Conservation (phyloP, 2,329 filamentous ascomycete species). For the Sporothrix inflata region DNA sequence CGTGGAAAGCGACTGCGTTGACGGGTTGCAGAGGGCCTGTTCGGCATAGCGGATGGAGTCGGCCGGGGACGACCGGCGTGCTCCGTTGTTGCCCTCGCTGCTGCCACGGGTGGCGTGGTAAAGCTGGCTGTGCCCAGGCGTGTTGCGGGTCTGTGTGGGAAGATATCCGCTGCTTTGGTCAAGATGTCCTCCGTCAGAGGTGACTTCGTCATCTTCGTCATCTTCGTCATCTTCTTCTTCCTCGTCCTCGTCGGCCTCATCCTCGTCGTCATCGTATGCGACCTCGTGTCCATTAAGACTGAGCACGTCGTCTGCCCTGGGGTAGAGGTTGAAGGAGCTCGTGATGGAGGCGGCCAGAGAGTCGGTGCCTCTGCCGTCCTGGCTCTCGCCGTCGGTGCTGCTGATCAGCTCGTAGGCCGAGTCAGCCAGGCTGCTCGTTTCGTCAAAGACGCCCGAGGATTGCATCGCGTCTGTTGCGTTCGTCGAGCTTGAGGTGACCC, state of each 20-base stretch:
- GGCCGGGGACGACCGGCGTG: slow-evolving; percentile 38
- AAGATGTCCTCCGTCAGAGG: slow-evolving; percentile 30
- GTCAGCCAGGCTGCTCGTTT: slow-evolving; percentile 57
- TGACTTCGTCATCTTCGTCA: slow-evolving; percentile 47
- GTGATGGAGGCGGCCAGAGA: slow-evolving; percentile 47
- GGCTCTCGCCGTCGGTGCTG: slow-evolving; percentile 57
- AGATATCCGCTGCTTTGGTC: slow-evolving; percentile 8
- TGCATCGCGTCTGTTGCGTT: slow-evolving; percentile 49
- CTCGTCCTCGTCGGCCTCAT: slow-evolving; percentile 48
- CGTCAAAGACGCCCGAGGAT: slow-evolving; percentile 44
- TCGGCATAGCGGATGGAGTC: slow-evolving; percentile 55
- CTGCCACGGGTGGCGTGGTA: slow-evolving; percentile 40
- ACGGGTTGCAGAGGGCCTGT: slow-evolving; percentile 51
- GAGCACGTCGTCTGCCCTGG: slow-evolving; percentile 38
- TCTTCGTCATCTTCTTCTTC: slow-evolving; percentile 46
- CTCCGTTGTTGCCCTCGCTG: slow-evolving; percentile 48
- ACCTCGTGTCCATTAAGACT: slow-evolving; percentile 41
- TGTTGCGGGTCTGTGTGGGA: slow-evolving; percentile 19
- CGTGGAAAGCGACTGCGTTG: slow-evolving; percentile 36
- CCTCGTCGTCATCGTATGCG: slow-evolving; percentile 51
- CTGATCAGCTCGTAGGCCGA: slow-evolving; percentile 62
- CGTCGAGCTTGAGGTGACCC: slow-evolving; percentile 61
- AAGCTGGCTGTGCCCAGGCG: slow-evolving; percentile 30
- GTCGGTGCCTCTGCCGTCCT: slow-evolving; percentile 53
- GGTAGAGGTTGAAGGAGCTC: slow-evolving; percentile 36